A percentile compares a stretch with the other conserved stretches of the same genome.
Evolutionary conservation across 352 stramenopile genomes (phyloP).

Genomic region (Blastocystis sp.): DNA sequence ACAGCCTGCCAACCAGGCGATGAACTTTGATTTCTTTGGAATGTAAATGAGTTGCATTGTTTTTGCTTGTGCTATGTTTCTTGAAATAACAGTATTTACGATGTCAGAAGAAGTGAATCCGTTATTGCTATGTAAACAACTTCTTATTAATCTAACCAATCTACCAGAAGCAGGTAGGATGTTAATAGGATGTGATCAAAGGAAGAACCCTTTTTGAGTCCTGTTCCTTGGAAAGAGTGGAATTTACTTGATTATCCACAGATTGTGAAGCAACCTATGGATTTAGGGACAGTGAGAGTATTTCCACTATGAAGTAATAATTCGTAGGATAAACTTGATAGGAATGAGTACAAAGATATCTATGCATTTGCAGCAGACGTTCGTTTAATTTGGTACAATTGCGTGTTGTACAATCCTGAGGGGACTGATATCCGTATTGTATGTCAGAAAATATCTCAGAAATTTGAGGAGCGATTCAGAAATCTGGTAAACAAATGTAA

Average conservation of each 20-base stretch:
- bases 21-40: constrained; percentile 67
- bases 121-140: neutral
- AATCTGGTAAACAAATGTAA: constrained; percentile 18
- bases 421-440: constrained; percentile 1
- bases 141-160: neutral
- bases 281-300: constrained; percentile 61
- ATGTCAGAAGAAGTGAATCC: neutral
- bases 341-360: constrained; percentile 34
- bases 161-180: constrained; percentile 6
- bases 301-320: neutral
- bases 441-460: neutral
- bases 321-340: constrained; percentile 34
- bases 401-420: constrained; percentile 51
- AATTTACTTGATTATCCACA: constrained; percentile 63
- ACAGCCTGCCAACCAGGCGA: constrained; percentile 15
- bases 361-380: constrained; percentile 55
- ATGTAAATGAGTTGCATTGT: constrained; percentile 44
- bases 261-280: constrained; percentile 65
- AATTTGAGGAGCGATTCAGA: constrained; percentile 25
- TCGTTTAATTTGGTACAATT: constrained; percentile 52
- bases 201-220: constrained; percentile 28
- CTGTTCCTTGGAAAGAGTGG: constrained; percentile 65
- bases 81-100: neutral
- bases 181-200: neutral
- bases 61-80: constrained; percentile 13